Percentiles rank a stretch among this genome's conserved stretches.
phyloP scores from a whole-genome alignment of 345 rosid genomes.

The Bruguiera sexangula region DNA sequence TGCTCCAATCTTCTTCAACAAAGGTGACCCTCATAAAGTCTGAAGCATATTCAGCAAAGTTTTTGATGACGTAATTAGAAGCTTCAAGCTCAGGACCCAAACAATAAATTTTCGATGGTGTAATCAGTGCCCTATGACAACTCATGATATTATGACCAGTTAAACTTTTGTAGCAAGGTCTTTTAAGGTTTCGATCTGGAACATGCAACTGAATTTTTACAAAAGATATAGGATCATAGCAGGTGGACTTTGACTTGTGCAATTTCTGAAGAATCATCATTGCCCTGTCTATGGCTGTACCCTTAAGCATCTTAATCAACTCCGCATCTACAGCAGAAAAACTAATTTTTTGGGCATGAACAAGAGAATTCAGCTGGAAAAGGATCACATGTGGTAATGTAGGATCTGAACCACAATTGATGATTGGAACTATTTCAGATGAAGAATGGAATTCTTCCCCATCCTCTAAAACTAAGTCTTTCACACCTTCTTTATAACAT shows the following conservation, averaged over 20 bases:
- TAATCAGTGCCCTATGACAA: constrained; percentile 74
- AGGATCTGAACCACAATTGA: constrained; percentile 35
- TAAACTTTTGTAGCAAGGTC: constrained; percentile 38
- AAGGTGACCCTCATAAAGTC: constrained; percentile 83
- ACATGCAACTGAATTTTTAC: constrained; percentile 42
- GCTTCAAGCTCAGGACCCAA: constrained; percentile 91
- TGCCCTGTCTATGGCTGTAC: constrained; percentile 45
- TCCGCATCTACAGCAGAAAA: constrained; percentile 46
- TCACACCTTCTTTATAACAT: constrained; percentile 39
- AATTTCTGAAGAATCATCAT: constrained; percentile 57
- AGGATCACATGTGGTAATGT: constrained; percentile 64
- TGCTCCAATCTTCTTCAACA: constrained; percentile 97
- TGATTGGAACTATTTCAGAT: constrained; percentile 59
- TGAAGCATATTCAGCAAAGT: constrained; percentile 72
- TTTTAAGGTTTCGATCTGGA: constrained; percentile 35
- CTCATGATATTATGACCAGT: constrained; percentile 56
- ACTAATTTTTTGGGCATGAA: constrained; percentile 76
- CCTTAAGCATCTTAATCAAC: constrained; percentile 43
- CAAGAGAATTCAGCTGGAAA: constrained; percentile 74
- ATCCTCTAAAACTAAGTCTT: constrained; percentile 35
- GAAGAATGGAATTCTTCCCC: constrained; percentile 44
- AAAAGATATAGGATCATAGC: constrained; percentile 61
- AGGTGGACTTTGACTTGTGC: constrained; percentile 54
- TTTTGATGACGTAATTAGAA: constrained; percentile 76
- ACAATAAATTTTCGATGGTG: constrained; percentile 83